Conservation (phyloP, 202 grass and related monocot species). For the Carex arenaria region DNA sequence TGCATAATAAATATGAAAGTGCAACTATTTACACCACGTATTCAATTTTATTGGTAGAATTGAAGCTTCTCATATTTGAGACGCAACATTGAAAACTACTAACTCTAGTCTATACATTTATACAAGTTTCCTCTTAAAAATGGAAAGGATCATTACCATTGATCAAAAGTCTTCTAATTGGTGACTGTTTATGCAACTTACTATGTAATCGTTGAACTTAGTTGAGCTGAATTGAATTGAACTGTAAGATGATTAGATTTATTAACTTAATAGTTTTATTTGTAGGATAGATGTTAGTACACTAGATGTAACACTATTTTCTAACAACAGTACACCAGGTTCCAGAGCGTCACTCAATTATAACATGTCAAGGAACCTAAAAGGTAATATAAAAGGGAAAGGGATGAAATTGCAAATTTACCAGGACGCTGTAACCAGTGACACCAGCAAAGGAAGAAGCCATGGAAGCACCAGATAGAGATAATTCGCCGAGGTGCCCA, state of each 20-base stretch:
- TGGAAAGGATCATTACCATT: not conserved
- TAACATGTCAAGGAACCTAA: not conserved
- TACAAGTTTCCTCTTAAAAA: not conserved
- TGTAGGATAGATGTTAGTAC: not conserved
- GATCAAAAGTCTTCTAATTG: not conserved
- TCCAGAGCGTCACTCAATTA: not conserved
- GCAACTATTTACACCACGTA: not conserved
- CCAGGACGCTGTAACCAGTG: conserved; percentile 15
- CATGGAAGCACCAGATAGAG: conserved; percentile 24
- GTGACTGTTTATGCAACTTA: not conserved
- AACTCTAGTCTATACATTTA: not conserved
- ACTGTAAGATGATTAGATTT: too few relatives aligned
- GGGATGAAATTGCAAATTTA: conserved; percentile 19
- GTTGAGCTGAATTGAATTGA: not conserved
- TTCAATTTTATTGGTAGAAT: not conserved
- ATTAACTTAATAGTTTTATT: not conserved
- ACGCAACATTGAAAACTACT: not conserved
- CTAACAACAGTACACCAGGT: not conserved
- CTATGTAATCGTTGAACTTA: not conserved
- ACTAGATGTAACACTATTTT: not conserved
- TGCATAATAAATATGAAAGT: not conserved
- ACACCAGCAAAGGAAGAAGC: conserved; percentile 22
- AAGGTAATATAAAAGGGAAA: not conserved
- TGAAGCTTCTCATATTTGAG: not conserved
- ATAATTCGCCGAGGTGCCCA: conserved; percentile 15